Evolutionary conservation across 768 basidiomycete genomes (phyloP), one percentile per base, ranked within the genome.

Genomic region (Rhodotorula toruloides): DNA sequence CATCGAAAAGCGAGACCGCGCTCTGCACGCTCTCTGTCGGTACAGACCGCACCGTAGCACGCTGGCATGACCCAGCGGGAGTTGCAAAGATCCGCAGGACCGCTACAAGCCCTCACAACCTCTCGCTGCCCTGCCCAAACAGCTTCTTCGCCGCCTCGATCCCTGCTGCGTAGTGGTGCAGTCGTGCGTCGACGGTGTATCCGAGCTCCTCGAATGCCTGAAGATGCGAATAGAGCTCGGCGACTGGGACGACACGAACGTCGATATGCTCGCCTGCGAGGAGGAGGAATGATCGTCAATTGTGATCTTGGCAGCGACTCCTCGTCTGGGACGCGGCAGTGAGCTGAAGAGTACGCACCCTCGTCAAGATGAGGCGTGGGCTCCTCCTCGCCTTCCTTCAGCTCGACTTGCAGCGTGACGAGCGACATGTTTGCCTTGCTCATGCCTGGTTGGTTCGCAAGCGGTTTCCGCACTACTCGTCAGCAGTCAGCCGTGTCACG

Each of bases 401-500:
- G 79, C 60, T 40, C 80, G 76, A 49, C 87, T 64, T 83, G 81
- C 36, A 47, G 80, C 25, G 86, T 81, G 53, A 90, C 85, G 29
- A 96, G 83, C 73, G 89, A 86, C 90, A 93, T 93, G 75, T 89
- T 94, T 19, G 93, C 89, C 49, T 86, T 91, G 27, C 90, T 88
- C 91, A 98, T 92, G 16, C 93, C 91, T 89, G 60, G 59, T 43
- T 58, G 42, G 36, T 40, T 50, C 37, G 34, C 53, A 6, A 47
- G 31, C 9, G 39, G 29, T 52, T 61, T n/a, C 4, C 22, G 37
- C 8, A 6, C 31, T 7, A 58, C 70, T 59, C 61, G 65, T 40
- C 49, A 46, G n/a, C 29, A 43, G 43, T n/a, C 25, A 17, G 43
- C 17, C 42, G 9, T 29, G 2, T 17, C 22, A 7, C 22, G 3